A percentile compares a stretch with the other conserved stretches of the same genome.
Evolutionary conservation across 441 rosid genomes (phyloP).

Genomic region (Monsonia emarginata): DNA sequence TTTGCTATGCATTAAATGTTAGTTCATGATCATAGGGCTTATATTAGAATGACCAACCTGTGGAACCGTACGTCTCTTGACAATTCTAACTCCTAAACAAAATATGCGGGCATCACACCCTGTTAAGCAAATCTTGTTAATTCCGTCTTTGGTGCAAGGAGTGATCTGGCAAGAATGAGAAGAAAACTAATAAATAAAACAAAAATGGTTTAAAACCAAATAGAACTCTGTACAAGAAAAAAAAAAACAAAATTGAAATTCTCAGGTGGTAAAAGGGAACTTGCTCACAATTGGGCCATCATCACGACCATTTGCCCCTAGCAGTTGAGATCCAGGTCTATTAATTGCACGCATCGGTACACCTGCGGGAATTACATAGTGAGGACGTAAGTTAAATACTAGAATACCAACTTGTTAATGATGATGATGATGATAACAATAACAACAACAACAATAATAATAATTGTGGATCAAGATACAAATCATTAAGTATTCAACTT

Average conservation of each 20-base stretch:
- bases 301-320: conserved; percentile 95
- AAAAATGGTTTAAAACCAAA: neutral
- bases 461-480: conserved; percentile 5
- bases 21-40: neutral
- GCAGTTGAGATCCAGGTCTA: conserved; percentile 80
- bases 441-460: too few relatives aligned
- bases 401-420: neutral
- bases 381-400: neutral
- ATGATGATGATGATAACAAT: too few relatives aligned
- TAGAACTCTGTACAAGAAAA: conserved; percentile 5
- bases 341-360: conserved; percentile 57
- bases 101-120: conserved; percentile 73
- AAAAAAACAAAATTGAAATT: neutral
- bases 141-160: conserved; percentile 57
- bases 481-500: conserved; percentile 1
- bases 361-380: conserved; percentile 32
- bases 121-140: conserved; percentile 61
- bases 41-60: conserved; percentile 43
- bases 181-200: neutral
- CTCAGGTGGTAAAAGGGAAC: conserved; percentile 13
- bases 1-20: neutral
- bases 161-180: conserved; percentile 47
- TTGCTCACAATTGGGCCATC: conserved; percentile 87
- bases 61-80: conserved; percentile 66
- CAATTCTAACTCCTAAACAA: conserved; percentile 88